Evolutionary conservation across 1,139 yeast species (phyloP).

Genomic region (Hansenula lynferdii): DNA sequence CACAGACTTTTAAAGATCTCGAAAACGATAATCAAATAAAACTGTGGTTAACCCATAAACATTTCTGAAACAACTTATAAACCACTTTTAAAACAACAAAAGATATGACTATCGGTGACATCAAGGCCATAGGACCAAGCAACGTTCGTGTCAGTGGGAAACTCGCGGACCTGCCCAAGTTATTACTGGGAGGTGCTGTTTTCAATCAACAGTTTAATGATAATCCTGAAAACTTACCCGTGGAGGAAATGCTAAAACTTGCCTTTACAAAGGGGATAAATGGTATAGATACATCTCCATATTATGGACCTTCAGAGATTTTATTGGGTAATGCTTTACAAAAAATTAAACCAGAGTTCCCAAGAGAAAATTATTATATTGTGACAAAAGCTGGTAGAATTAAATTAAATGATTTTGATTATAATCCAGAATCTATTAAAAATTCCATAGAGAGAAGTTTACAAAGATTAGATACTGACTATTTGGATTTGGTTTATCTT

Average conservation of each 20-base stretch:
- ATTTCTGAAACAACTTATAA: too few relatives aligned
- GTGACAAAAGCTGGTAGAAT: slow-evolving; percentile 89
- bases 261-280: slow-evolving; percentile 68
- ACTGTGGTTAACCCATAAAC: not conserved
- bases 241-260: slow-evolving; percentile 46
- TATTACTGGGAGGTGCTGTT: slow-evolving; percentile 83
- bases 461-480: slow-evolving; percentile 55
- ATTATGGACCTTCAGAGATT: slow-evolving; percentile 85
- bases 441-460: slow-evolving; percentile 63
- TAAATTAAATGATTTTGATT: slow-evolving; percentile 66
- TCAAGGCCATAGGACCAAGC: slow-evolving; percentile 14
- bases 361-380: slow-evolving; percentile 62
- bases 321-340: slow-evolving; percentile 64
- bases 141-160: slow-evolving; percentile 12
- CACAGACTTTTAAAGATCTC: too few relatives aligned
- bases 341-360: slow-evolving; percentile 32
- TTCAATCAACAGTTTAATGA: slow-evolving; percentile 74
- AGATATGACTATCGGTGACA: not conserved
- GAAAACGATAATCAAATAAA: too few relatives aligned
- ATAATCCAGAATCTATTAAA: slow-evolving; percentile 54
- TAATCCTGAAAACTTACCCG: slow-evolving; percentile 56
- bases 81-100: not conserved
- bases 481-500: slow-evolving; percentile 75
- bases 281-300: slow-evolving; percentile 89
- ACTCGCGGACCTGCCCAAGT: slow-evolving; percentile 35